A percentile compares a stretch with the other conserved stretches of the same genome.
Conservation (phyloP, 352 stramenopile genomes). For the Phytophthora palmivora region DNA sequence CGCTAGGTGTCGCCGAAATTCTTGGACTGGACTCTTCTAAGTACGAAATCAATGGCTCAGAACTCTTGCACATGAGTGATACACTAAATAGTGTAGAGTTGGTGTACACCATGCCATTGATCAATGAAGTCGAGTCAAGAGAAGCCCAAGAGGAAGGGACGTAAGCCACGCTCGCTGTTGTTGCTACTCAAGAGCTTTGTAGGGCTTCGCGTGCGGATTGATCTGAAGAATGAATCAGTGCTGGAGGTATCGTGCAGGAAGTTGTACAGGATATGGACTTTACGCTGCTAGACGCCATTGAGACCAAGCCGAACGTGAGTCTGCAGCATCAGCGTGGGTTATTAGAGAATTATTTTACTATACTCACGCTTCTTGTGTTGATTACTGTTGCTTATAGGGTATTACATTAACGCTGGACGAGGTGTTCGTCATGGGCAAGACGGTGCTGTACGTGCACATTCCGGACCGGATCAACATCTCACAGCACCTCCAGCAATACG, state of each 20-base stretch:
- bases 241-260: conserved; percentile 82
- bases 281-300: conserved; percentile 73
- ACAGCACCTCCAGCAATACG: conserved; percentile 82
- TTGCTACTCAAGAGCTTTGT: conserved; percentile 88
- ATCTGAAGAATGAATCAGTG: conserved; percentile 87
- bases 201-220: conserved; percentile 78
- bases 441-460: conserved; percentile 88
- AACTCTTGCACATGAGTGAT: conserved; percentile 2
- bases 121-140: conserved; percentile 12
- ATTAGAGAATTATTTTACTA: background rate
- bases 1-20: conserved; percentile 5
- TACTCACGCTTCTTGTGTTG: background rate
- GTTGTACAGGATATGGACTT: conserved; percentile 90
- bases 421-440: conserved; percentile 90
- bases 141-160: conserved; percentile 26
- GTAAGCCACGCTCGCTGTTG: conserved; percentile 68
- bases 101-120: conserved; percentile 5
- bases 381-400: conserved; percentile 43
- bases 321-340: background rate
- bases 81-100: conserved; percentile 12
- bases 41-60: conserved; percentile 45
- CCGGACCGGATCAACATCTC: conserved; percentile 87
- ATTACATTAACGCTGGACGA: conserved; percentile 71
- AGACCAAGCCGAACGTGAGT: conserved; percentile 77
- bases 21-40: conserved; percentile 29